Percentiles rank a stretch among this genome's conserved stretches.
Evolutionary conservation across 371 early-diverging fungal species (phyloP).

Genomic region (Entomophthora muscae): DNA sequence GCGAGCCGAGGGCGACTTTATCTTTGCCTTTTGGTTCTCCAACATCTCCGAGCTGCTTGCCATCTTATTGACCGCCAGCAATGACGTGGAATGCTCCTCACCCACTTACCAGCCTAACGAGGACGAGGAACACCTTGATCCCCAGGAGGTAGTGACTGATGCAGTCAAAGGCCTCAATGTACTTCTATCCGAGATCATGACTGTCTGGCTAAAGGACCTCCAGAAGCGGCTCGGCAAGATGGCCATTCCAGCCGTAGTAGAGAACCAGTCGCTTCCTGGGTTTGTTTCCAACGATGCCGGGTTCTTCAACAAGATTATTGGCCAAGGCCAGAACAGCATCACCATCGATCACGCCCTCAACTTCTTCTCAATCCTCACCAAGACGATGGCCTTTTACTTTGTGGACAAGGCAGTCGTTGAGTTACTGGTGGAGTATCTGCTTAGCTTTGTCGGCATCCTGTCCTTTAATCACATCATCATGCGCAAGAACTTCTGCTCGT

Average conservation of each 20-base stretch:
- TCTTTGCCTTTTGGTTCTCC: slow-evolving; percentile 78
- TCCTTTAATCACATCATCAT: slow-evolving; percentile 91
- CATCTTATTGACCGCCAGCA: slow-evolving; percentile 9
- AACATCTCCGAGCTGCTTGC: slow-evolving; percentile 77
- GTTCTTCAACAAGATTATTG: slow-evolving; percentile 65
- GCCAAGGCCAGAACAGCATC: slow-evolving; percentile 49
- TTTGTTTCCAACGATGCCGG: slow-evolving; percentile 79
- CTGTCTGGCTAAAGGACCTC: slow-evolving; percentile 81
- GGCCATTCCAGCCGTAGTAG: slow-evolving; percentile 86
- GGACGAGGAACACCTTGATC: background rate
- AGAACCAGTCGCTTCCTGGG: slow-evolving; percentile 77
- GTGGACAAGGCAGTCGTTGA: slow-evolving; percentile 45
- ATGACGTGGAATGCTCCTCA: background rate
- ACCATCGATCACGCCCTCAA: slow-evolving; percentile 84
- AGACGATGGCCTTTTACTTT: slow-evolving; percentile 88
- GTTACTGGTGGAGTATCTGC: slow-evolving; percentile 75
- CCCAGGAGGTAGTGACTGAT: slow-evolving; percentile 1
- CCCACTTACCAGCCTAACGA: background rate
- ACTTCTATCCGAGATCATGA: slow-evolving; percentile 6
- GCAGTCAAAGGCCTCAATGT: slow-evolving; percentile 9
- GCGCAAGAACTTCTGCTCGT: slow-evolving; percentile 60
- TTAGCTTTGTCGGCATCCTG: slow-evolving; percentile 77
- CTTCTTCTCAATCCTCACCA: slow-evolving; percentile 75
- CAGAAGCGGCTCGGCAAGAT: slow-evolving; percentile 83
- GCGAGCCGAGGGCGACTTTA: slow-evolving; percentile 48